These are phyloP conservation scores for Trametes gibbosa DNA, from an alignment of 768 basidiomycete genomes.

Conservation along the genomic window DNA sequence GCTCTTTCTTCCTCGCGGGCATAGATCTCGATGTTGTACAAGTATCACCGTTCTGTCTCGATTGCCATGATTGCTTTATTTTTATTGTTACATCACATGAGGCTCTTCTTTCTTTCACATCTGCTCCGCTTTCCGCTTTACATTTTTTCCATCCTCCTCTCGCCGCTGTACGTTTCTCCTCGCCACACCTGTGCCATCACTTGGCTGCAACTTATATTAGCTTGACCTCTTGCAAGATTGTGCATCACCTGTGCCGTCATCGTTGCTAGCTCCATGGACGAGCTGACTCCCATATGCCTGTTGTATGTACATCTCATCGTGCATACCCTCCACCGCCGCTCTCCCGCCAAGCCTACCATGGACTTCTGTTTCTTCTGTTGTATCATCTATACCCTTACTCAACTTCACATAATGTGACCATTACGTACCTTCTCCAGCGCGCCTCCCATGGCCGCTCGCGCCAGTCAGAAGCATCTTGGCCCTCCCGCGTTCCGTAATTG, in stretches of 20 bases:
- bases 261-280: background rate
- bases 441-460: too few relatives aligned
- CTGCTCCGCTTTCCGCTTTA: background rate
- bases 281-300: background rate
- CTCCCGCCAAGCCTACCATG: background rate
- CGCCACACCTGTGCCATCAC: too few relatives aligned
- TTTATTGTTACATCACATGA: background rate
- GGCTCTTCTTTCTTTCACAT: background rate
- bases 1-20: background rate
- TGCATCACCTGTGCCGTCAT: background rate
- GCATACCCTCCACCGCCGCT: background rate
- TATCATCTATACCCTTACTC: background rate
- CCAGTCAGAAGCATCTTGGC: too few relatives aligned
- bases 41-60: background rate
- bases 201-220: background rate
- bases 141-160: background rate
- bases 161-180: background rate
- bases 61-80: background rate
- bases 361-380: conserved; percentile 11
- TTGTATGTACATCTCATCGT: background rate
- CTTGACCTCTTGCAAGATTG: background rate
- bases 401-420: background rate
- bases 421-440: too few relatives aligned
- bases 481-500: too few relatives aligned
- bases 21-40: background rate